Percentiles rank a stretch among this genome's conserved stretches.
These are phyloP conservation scores for Chrysanthemum makinoi DNA, from an alignment of 129 eudicot species.

Conservation along the genomic window DNA sequence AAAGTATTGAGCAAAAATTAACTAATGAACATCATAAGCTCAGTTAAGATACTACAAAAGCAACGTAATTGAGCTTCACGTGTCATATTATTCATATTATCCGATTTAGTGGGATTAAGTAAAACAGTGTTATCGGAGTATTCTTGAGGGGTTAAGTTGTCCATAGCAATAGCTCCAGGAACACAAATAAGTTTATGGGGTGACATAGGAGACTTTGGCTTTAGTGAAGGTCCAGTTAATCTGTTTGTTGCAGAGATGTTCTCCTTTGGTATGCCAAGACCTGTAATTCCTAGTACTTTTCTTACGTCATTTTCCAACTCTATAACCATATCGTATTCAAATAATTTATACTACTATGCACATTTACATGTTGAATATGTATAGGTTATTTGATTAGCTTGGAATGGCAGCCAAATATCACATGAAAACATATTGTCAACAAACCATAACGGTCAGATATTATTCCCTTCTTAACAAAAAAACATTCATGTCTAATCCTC, in stretches of 20 bases:
- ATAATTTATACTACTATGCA: no score
- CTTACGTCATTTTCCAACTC: constrained; percentile 96
- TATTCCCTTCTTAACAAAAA: no score
- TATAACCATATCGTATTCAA: constrained; percentile 67
- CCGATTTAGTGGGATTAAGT: constrained; percentile 17
- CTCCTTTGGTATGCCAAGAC: constrained; percentile 42
- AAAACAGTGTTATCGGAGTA: constrained; percentile 4
- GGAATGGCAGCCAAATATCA: no score
- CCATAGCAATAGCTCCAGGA: constrained; percentile 69
- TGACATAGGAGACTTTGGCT: constrained; percentile 45
- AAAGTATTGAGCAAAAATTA: constrained; percentile 20
- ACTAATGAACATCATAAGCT: constrained; percentile 14
- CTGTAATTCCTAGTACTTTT: constrained; percentile 51
- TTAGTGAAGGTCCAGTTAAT: constrained; percentile 42
- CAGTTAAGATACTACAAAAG: constrained; percentile 20
- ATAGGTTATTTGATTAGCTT: no score
- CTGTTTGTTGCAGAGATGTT: constrained; percentile 28
- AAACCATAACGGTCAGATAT: no score
- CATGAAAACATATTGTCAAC: no score
- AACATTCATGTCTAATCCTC: no score
- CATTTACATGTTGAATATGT: no score
- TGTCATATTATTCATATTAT: constrained; percentile 17
- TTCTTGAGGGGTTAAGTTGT: constrained; percentile 34
- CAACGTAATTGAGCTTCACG: constrained; percentile 3
- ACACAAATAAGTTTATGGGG: constrained; percentile 41